These are phyloP conservation scores for Pleodorina starrii DNA, from an alignment of 139 green algal species.

Conservation along the genomic window DNA sequence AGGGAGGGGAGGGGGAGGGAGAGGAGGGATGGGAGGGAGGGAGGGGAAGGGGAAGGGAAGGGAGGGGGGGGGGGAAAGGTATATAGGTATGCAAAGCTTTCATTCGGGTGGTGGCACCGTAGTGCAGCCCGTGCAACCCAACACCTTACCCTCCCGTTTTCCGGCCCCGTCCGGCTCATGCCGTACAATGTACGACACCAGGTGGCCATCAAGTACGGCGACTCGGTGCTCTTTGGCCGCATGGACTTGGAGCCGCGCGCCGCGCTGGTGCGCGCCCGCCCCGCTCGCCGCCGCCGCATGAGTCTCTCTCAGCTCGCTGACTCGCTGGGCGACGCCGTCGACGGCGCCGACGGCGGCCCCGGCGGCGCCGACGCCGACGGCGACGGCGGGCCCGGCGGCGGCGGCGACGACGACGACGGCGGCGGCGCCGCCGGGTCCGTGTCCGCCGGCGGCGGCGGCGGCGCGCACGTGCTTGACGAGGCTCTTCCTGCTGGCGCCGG, in stretches of 20 bases:
- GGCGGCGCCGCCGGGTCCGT: neutral
- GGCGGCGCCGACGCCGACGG: neutral
- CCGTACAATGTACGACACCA: too few relatives aligned
- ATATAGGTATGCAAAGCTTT: too few relatives aligned
- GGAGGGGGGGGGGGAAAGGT: too few relatives aligned
- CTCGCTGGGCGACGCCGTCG: neutral
- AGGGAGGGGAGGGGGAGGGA: too few relatives aligned
- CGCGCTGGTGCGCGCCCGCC: neutral
- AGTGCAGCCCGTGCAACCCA: too few relatives aligned
- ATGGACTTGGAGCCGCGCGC: slow-evolving; percentile 21
- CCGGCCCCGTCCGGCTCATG: too few relatives aligned
- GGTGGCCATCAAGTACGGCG: slow-evolving; percentile 51
- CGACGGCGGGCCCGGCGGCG: neutral
- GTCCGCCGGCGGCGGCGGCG: neutral
- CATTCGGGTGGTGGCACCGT: too few relatives aligned
- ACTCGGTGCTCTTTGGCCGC: slow-evolving; percentile 40
- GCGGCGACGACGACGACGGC: neutral
- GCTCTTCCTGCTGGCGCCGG: neutral
- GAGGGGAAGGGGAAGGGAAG: too few relatives aligned
- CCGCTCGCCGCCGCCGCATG: slow-evolving; percentile 17
- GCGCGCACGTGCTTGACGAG: slow-evolving; percentile 9
- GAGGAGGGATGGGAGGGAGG: too few relatives aligned
- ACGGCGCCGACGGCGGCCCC: neutral
- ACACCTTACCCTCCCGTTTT: too few relatives aligned
- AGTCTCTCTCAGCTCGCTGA: slow-evolving; percentile 6